Conservation (phyloP, 169 alveolate species). For the Plasmodium reichenowi region DNA sequence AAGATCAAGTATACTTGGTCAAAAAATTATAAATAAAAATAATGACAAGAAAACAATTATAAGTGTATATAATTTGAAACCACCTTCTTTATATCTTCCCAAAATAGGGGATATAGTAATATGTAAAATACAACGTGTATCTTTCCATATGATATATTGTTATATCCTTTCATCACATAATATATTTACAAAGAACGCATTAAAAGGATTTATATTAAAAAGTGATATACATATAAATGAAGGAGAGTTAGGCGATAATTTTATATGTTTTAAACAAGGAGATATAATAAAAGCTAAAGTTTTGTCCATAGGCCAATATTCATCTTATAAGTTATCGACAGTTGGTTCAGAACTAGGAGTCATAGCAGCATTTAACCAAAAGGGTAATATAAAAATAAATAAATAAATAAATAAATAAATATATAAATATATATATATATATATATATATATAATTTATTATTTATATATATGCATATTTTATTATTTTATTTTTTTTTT, state of each 20-base stretch:
- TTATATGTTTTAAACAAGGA: conserved; percentile 66
- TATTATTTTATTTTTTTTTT: conserved; percentile 6
- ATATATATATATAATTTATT: background rate
- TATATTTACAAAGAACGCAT: conserved; percentile 19
- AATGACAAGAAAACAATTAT: conserved; percentile 17
- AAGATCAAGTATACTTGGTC: conserved; percentile 62
- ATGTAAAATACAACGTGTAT: conserved; percentile 42
- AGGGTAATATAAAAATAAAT: conserved; percentile 28
- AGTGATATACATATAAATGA: conserved; percentile 70
- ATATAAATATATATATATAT: background rate
- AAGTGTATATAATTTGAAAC: conserved; percentile 23
- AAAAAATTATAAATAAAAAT: conserved; percentile 1
- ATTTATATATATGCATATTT: background rate
- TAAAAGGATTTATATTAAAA: conserved; percentile 53
- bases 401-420: background rate
- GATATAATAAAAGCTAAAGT: conserved; percentile 65
- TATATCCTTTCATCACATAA: conserved; percentile 11
- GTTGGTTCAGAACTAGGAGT: conserved; percentile 73
- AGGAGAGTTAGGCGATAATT: conserved; percentile 69
- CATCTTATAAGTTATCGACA: conserved; percentile 48
- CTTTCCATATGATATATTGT: conserved; percentile 56
- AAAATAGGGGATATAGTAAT: conserved; percentile 71
- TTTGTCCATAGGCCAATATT: conserved; percentile 48
- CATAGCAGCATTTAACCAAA: conserved; percentile 41
- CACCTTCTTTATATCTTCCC: conserved; percentile 15